These are phyloP conservation scores for Vachellia pachyceras DNA, from an alignment of 306 rosid species.

Conservation along the genomic window DNA sequence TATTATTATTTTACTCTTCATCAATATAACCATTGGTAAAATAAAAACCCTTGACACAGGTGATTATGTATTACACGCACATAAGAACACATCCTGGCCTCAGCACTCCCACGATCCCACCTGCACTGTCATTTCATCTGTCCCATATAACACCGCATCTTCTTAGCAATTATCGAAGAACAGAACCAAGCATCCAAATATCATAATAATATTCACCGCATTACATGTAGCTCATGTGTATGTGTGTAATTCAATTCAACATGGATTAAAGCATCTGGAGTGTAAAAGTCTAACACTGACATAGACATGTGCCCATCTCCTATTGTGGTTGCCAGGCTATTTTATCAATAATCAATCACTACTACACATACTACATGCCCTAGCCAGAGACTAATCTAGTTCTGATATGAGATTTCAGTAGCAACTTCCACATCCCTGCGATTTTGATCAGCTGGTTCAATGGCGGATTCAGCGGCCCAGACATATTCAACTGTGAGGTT, in stretches of 20 bases:
- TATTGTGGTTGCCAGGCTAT: not conserved
- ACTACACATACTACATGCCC: not conserved
- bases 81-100: too few relatives aligned
- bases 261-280: slow-evolving; percentile 45
- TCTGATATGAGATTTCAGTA: slow-evolving; percentile 30
- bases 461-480: slow-evolving; percentile 43
- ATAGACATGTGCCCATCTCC: not conserved
- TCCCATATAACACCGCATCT: not conserved
- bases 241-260: slow-evolving; percentile 51
- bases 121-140: not conserved
- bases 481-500: slow-evolving; percentile 58
- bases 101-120: not conserved
- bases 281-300: not conserved
- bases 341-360: not conserved
- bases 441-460: slow-evolving; percentile 9
- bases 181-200: not conserved
- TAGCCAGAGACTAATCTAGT: not conserved
- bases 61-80: too few relatives aligned
- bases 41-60: too few relatives aligned
- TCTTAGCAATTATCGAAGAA: not conserved
- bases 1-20: too few relatives aligned
- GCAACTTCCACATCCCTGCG: slow-evolving; percentile 49
- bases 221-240: not conserved
- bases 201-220: not conserved
- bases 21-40: too few relatives aligned